Evolutionary conservation across 75 land plant genomes (phyloP).

Genomic region (Pinus tabuliformis): DNA sequence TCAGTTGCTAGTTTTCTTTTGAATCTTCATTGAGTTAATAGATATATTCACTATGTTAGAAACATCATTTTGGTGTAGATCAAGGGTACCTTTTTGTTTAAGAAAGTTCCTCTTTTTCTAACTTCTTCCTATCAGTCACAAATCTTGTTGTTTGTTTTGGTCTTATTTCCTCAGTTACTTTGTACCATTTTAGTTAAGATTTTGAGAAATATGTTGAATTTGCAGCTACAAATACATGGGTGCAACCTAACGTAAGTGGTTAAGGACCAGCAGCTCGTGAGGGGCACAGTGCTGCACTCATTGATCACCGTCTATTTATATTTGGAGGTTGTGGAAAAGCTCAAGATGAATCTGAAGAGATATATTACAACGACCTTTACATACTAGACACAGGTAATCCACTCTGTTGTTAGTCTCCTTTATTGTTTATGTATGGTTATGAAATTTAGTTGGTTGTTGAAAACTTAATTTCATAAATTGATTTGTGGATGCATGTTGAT

Average conservation of each 20-base stretch:
- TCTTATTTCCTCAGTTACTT: neutral
- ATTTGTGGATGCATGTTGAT: neutral
- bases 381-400: constrained; percentile 70
- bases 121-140: neutral
- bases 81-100: neutral
- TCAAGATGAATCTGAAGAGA: constrained; percentile 44
- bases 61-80: neutral
- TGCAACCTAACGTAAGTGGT: constrained; percentile 60
- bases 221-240: constrained; percentile 82
- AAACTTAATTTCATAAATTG: neutral
- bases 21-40: neutral
- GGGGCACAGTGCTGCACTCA: constrained; percentile 87
- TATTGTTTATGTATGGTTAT: neutral
- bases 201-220: neutral
- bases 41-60: neutral
- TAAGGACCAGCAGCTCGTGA: constrained; percentile 83
- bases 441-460: neutral
- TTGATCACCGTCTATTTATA: constrained; percentile 67
- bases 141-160: neutral
- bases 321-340: constrained; percentile 97
- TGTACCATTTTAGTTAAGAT: constrained; percentile 6
- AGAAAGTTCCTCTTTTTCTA: neutral
- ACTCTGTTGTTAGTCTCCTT: neutral
- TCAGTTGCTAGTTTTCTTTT: neutral
- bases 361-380: constrained; percentile 86